Conservation (phyloP, 345 rosid species). For the Cardamine chenopodiifolia region DNA sequence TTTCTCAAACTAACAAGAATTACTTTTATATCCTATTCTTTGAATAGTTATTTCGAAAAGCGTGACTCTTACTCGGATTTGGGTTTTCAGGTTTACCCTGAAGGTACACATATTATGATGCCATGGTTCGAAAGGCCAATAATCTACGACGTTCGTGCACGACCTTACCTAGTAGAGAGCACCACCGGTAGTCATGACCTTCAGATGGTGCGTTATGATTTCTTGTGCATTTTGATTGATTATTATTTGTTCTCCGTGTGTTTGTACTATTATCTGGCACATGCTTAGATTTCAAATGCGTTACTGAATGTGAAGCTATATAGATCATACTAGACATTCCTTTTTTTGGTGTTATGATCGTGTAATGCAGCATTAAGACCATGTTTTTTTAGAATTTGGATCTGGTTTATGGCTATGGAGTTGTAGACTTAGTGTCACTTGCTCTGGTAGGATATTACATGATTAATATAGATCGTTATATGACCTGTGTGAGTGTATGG, state of each 20-base stretch:
- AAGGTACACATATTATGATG: slow-evolving; percentile 88
- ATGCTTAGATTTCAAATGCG: not conserved
- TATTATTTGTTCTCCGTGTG: not conserved
- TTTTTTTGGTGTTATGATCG: not conserved
- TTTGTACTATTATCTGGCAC: not conserved
- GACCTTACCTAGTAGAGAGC: slow-evolving; percentile 89
- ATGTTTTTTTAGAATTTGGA: not conserved
- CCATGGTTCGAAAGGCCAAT: slow-evolving; percentile 94
- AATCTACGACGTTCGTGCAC: slow-evolving; percentile 92
- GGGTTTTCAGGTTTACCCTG: slow-evolving; percentile 75
- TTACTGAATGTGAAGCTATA: not conserved
- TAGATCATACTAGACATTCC: not conserved
- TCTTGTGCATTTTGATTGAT: slow-evolving; percentile 15
- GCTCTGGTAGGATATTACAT: not conserved
- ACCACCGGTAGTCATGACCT: slow-evolving; percentile 96
- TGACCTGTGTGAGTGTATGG: not conserved
- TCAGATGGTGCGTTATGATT: slow-evolving; percentile 63
- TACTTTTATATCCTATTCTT: not conserved
- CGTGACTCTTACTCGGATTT: not conserved
- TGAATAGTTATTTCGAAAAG: not conserved
- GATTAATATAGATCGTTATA: not conserved
- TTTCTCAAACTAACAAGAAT: not conserved
- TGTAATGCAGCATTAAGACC: slow-evolving; percentile 2
- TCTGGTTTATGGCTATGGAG: slow-evolving; percentile 11
- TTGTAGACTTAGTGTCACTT: not conserved